These are phyloP conservation scores for Wickerhamiella sorbophila DNA, from an alignment of 805 yeast species.

Conservation along the genomic window DNA sequence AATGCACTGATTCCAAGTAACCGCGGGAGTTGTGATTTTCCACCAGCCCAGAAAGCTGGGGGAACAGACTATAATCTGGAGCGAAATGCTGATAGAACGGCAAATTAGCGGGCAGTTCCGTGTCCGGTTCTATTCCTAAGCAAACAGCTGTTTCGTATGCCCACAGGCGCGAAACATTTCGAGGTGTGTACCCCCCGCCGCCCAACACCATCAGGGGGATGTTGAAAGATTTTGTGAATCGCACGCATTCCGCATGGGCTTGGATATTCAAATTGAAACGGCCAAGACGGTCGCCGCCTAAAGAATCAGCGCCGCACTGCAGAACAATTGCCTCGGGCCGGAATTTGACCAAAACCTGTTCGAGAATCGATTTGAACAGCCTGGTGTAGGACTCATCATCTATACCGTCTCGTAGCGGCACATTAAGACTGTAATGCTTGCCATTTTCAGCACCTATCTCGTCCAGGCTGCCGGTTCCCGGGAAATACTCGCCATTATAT, in stretches of 20 bases:
- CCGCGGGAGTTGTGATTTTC: conserved; percentile 78
- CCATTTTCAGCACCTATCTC: conserved; percentile 80
- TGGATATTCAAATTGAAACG: conserved; percentile 85
- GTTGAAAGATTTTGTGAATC: conserved; percentile 70
- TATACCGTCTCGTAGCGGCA: conserved; percentile 82
- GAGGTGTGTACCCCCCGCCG: conserved; percentile 97
- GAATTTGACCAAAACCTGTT: conserved; percentile 72
- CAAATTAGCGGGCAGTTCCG: conserved; percentile 56
- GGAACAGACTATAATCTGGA: conserved; percentile 84
- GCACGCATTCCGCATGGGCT: conserved; percentile 94
- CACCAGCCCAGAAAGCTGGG: conserved; percentile 58
- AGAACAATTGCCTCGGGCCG: conserved; percentile 94
- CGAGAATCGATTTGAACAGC: conserved; percentile 63
- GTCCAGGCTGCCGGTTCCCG: conserved; percentile 79
- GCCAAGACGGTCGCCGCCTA: conserved; percentile 90
- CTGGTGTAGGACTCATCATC: conserved; percentile 65
- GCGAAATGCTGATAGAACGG: conserved; percentile 77
- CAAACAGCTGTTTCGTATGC: conserved; percentile 82
- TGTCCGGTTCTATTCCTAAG: conserved; percentile 60
- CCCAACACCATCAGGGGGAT: conserved; percentile 89
- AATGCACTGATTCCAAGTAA: conserved; percentile 65
- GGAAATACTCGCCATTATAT: conserved; percentile 79
- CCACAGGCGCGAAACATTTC: conserved; percentile 94
- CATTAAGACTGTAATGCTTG: conserved; percentile 69
- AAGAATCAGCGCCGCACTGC: conserved; percentile 97